Percentiles rank a stretch among this genome's conserved stretches.
Conservation (phyloP, 2,329 filamentous ascomycete genomes). For the Coniochaeta ligniaria region DNA sequence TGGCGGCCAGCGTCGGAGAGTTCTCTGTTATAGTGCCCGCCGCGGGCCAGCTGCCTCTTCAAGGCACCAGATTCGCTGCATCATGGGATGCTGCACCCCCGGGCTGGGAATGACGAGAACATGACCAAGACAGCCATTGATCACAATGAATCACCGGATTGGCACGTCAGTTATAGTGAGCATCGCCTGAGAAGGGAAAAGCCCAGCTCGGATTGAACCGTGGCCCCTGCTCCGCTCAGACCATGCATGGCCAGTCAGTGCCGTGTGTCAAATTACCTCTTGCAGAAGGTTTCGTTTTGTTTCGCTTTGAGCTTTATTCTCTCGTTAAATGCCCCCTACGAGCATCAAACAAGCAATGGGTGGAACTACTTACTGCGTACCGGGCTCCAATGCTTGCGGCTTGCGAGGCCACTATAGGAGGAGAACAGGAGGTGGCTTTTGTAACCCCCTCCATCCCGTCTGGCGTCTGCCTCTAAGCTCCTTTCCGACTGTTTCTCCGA, state of each 20-base stretch:
- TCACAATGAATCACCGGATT: neutral
- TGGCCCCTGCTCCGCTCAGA: slow-evolving; percentile 15
- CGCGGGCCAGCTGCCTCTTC: slow-evolving; percentile 13
- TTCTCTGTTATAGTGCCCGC: neutral
- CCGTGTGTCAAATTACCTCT: slow-evolving; percentile 18
- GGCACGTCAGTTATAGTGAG: neutral
- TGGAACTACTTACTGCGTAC: neutral
- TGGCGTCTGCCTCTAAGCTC: slow-evolving; percentile 7
- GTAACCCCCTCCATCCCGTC: slow-evolving; percentile 9
- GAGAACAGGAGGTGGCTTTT: slow-evolving; percentile 10
- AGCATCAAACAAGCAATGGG: neutral
- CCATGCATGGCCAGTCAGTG: slow-evolving; percentile 16
- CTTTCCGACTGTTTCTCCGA: slow-evolving; percentile 15
- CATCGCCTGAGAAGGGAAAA: neutral
- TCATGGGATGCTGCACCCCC: neutral
- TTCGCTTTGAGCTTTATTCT: slow-evolving; percentile 13
- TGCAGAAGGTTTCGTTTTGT: slow-evolving; percentile 17
- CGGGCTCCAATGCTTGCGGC: neutral
- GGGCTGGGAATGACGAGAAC: slow-evolving; percentile 15
- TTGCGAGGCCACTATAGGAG: slow-evolving; percentile 10
- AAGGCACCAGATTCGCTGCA: slow-evolving; percentile 1
- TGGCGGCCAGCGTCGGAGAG: neutral
- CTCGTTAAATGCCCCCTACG: neutral
- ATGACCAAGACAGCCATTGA: slow-evolving; percentile 17
- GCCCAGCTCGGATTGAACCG: slow-evolving; percentile 9